Base-by-base conservation (phyloP, 352 stramenopile species). In the Phytopythium chamaehyphon region DNA sequence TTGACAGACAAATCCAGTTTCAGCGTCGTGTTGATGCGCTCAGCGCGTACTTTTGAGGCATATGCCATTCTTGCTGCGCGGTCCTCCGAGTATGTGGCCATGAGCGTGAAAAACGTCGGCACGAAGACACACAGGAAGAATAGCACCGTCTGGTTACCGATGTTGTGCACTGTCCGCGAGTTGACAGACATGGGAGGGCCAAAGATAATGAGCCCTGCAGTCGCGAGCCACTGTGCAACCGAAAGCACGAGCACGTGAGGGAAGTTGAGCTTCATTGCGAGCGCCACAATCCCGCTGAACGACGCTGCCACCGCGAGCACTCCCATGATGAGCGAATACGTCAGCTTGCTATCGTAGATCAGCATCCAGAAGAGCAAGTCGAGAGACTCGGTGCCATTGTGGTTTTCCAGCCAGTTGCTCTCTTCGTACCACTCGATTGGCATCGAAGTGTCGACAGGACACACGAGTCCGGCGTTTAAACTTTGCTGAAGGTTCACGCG, bases 1-100 rank as follows among this genome's bases (percentile, higher is more conserved):
- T 90, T 90, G 24, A 88, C 69, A 11, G 77, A 89, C 7, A 90
- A 53, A 45, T 90, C 82, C 40, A 90, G 54, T 47, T 90, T 93
- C 6, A 93, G 61, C 36, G 79, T 83, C 45, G 80, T 93, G 55
- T 93, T 93, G 49, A 93, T 83, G 6, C 82, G 74, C 42, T 93
- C 79, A 0, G 79, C 82, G 47, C 74, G 75, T 11, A 89, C 62
- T 65, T 89, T 87, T 1, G 74, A 88, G 1, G 75, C 77, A 49
- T 90, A 93, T 6, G 78, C 79, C 40, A 87, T 79, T 0, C 82
- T 71, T 1, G 73, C 64, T 2, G 76, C 74, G 33, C 82, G 76
- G 49, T 93, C 82, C 61, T 89, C 76, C 2, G 78, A 86, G 42
- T 93, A 90, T 23, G 77, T 90, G 7, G 82, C 79, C 47, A 85